Base-by-base conservation (phyloP, 345 rosid species). In the Bruguiera sexangula region DNA sequence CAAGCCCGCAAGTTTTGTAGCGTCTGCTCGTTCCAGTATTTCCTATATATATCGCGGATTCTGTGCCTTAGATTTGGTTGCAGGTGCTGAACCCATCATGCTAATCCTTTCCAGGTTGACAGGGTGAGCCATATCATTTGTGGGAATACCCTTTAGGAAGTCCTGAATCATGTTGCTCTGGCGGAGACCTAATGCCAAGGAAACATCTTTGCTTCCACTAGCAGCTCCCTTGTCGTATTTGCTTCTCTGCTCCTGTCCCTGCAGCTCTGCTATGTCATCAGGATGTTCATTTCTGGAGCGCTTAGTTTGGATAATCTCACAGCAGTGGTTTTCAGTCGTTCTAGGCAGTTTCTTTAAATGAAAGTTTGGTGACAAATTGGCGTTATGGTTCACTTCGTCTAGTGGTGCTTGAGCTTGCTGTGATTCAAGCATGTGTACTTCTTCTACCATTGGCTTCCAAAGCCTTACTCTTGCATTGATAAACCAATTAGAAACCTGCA, bases 371-470 rank as follows among this genome's bases (percentile, higher is more conserved):
- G 63, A 43, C 71, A 30, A 22, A 37, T 30, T 55, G 43, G 56
- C 55, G 1, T 66, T 50, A n/a, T 22, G 55, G 52, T 34, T 77
- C 7, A 30, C 27, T 48, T 75, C 51, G 60, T 31, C 68, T 4
- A 68, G 1, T 62, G 68, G 34, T 13, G 31, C 50, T 51, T 13
- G n/a, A 22, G 60, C 61, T 51, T 68, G 73, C 69, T 62, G 60
- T 8, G 80, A 65, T 62, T 73, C 69, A 39, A 77, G 76, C 73
- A 63, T 62, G 66, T 77, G 68, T 11, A 77, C 70, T 64, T 77
- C 80, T 68, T 77, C 80, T 62, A 77, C 80, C 80, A 77, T 77
- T 52, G 80, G 80, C 58, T 72, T 77, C 80, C 80, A 77, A 20
- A 77, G 66, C 54, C 80, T 63, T 6, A 77, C 80, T 67, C 80